Conservation (phyloP, 2,329 filamentous ascomycete genomes). For the Elsinoe fawcettii region DNA sequence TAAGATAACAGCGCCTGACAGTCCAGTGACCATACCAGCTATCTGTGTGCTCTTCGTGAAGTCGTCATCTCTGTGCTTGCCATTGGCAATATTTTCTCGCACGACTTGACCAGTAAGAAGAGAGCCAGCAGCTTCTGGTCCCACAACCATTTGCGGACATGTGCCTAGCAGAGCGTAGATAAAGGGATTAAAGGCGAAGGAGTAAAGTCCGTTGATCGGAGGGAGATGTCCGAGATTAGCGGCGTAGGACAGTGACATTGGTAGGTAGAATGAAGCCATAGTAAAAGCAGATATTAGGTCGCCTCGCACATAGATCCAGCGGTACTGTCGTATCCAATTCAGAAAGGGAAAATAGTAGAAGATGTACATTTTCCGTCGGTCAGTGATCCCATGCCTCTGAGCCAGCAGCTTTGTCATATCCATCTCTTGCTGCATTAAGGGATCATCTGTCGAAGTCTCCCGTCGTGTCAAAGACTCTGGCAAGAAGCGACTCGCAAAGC, state of each 20-base stretch:
- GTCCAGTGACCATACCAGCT: conserved; percentile 78
- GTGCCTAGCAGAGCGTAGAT: conserved; percentile 87
- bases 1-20: conserved; percentile 84
- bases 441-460: conserved; percentile 38
- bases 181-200: conserved; percentile 86
- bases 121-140: conserved; percentile 88
- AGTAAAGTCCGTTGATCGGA: conserved; percentile 87
- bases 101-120: conserved; percentile 83
- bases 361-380: conserved; percentile 71
- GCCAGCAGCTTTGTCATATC: conserved; percentile 66
- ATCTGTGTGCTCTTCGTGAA: conserved; percentile 70
- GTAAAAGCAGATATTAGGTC: conserved; percentile 84
- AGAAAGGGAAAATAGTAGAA: conserved; percentile 89
- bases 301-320: conserved; percentile 70
- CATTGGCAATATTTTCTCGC: conserved; percentile 64
- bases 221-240: conserved; percentile 88
- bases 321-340: conserved; percentile 85
- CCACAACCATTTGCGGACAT: conserved; percentile 87
- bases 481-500: conserved; percentile 23
- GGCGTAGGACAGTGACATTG: conserved; percentile 90
- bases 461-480: conserved; percentile 32
- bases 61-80: conserved; percentile 56
- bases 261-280: conserved; percentile 97
- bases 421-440: conserved; percentile 52
- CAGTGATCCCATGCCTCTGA: conserved; percentile 63